Percentiles rank a stretch among this genome's conserved stretches.
Evolutionary conservation across 441 rosid genomes (phyloP).

Genomic region (Jatropha multifida): DNA sequence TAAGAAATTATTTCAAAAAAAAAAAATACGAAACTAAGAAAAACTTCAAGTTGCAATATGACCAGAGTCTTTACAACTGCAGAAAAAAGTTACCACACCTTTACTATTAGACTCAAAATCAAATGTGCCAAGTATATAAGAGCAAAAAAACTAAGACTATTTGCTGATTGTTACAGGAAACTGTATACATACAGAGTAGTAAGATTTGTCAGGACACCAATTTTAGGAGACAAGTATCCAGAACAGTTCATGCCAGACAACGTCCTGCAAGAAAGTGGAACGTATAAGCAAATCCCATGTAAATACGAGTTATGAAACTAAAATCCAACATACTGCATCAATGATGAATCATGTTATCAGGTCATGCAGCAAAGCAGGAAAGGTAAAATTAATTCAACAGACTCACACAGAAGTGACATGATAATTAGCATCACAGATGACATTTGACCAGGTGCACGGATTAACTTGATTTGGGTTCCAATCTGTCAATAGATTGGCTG

Average conservation of each 20-base stretch:
- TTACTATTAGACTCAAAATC: neutral
- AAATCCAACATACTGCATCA: conserved; percentile 12
- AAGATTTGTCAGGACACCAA: conserved; percentile 63
- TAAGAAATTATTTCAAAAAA: neutral
- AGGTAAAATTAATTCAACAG: conserved; percentile 15
- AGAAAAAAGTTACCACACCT: neutral
- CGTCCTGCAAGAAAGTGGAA: conserved; percentile 49
- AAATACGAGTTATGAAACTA: neutral
- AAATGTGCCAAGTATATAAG: neutral
- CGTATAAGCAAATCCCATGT: neutral
- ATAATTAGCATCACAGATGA: conserved; percentile 52
- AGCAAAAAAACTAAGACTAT: neutral
- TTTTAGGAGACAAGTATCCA: conserved; percentile 64
- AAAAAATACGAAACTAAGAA: neutral
- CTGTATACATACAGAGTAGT: conserved; percentile 61
- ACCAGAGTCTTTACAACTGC: neutral
- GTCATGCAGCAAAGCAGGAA: neutral
- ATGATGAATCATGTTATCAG: conserved; percentile 5
- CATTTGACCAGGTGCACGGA: conserved; percentile 94
- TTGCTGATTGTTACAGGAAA: conserved; percentile 8
- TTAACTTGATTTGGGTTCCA: conserved; percentile 88
- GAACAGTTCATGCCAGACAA: conserved; percentile 78
- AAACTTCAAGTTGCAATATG: conserved; percentile 7
- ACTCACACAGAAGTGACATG: conserved; percentile 80
- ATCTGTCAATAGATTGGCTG: conserved; percentile 52